A percentile compares a stretch with the other conserved stretches of the same genome.
These are phyloP conservation scores for Blastobotrys niveus DNA, from an alignment of 1,139 yeast species.

Conservation along the genomic window DNA sequence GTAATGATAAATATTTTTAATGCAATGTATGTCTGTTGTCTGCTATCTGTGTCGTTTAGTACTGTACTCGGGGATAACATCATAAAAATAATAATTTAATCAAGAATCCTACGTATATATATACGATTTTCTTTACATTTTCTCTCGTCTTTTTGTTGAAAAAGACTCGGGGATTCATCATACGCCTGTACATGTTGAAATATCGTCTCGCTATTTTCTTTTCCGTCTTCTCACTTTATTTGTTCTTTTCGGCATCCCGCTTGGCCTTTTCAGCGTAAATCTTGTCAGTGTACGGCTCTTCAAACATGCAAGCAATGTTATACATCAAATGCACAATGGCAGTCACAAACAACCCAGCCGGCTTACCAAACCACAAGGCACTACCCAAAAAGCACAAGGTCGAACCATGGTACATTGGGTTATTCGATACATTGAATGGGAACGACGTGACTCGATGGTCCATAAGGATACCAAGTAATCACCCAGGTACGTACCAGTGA, in stretches of 20 bases:
- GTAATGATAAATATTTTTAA: too few relatives aligned
- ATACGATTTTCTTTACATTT: too few relatives aligned
- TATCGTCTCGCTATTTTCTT: too few relatives aligned
- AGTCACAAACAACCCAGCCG: slow-evolving; percentile 75
- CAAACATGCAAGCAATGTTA: slow-evolving; percentile 73
- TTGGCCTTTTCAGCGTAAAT: slow-evolving; percentile 72
- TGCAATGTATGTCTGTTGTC: too few relatives aligned
- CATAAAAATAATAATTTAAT: too few relatives aligned
- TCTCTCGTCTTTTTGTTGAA: too few relatives aligned
- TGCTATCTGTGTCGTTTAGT: too few relatives aligned
- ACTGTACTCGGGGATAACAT: too few relatives aligned
- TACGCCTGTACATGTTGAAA: too few relatives aligned
- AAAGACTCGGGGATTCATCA: too few relatives aligned
- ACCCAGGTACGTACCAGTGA: slow-evolving; percentile 94
- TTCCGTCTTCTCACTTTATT: slow-evolving; percentile 12
- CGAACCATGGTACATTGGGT: slow-evolving; percentile 97
- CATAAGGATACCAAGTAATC: slow-evolving; percentile 96
- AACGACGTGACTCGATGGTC: slow-evolving; percentile 83
- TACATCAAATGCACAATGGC: slow-evolving; percentile 76
- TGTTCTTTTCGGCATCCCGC: slow-evolving; percentile 43
- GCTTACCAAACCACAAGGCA: slow-evolving; percentile 82
- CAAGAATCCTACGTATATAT: too few relatives aligned
- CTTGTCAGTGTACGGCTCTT: slow-evolving; percentile 91
- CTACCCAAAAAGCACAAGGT: slow-evolving; percentile 85
- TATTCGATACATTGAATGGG: slow-evolving; percentile 85